Evolutionary conservation across 441 rosid genomes (phyloP).

Genomic region (Gossypium trilobum): DNA sequence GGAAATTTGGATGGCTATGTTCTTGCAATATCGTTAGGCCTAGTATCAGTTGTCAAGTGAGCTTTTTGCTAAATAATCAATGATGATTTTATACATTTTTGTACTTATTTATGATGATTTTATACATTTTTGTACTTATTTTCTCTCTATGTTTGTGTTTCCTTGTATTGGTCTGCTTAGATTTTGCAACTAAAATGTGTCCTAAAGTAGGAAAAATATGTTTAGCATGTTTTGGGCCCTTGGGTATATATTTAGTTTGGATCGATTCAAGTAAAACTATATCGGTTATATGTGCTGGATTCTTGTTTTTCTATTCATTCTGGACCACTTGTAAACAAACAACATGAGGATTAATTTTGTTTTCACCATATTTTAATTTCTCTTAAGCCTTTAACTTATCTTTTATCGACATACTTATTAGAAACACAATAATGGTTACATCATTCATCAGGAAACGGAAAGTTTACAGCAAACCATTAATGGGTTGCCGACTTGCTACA

Average conservation of each 20-base stretch:
- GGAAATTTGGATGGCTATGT: conserved; percentile 48
- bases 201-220: background rate
- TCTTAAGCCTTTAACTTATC: background rate
- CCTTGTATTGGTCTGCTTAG: background rate
- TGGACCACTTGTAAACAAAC: background rate
- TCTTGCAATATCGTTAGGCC: conserved; percentile 67
- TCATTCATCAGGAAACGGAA: background rate
- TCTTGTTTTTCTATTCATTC: background rate
- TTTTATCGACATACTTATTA: background rate
- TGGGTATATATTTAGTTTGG: background rate
- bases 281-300: background rate
- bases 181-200: background rate
- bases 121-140: background rate
- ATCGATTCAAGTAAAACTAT: background rate
- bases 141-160: background rate
- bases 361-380: background rate
- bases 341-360: background rate
- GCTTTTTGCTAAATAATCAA: conserved; percentile 4
- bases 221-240: background rate
- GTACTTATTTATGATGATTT: background rate
- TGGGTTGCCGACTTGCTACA: background rate
- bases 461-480: background rate
- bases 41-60: conserved; percentile 69
- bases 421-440: background rate
- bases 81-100: conserved; percentile 6